Evolutionary conservation across 2,329 filamentous ascomycete species (phyloP).

Genomic region (Daldinia sp.): DNA sequence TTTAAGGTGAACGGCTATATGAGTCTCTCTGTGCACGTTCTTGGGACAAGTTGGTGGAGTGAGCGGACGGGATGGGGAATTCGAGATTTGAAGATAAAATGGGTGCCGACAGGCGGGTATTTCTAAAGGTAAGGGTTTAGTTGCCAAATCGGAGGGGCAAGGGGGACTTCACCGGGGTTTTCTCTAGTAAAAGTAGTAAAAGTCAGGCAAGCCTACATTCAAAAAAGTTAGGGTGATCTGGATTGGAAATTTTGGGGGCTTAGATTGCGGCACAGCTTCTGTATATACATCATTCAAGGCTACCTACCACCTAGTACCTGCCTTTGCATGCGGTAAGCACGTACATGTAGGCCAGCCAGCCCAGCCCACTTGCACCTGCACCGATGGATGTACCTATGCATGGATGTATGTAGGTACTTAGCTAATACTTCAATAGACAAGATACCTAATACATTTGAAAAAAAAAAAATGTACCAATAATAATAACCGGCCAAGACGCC

Average conservation of each 20-base stretch:
- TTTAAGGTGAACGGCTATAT: constrained; percentile 15
- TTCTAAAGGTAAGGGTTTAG: constrained; percentile 16
- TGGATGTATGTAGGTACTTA: not conserved
- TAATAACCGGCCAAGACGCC: not conserved
- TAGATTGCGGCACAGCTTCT: constrained; percentile 41
- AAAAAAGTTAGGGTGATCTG: constrained; percentile 27
- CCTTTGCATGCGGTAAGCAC: constrained; percentile 18
- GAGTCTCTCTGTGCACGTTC: constrained; percentile 4
- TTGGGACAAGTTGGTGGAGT: not conserved
- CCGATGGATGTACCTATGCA: not conserved
- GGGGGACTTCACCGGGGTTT: constrained; percentile 14
- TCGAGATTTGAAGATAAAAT: constrained; percentile 1
- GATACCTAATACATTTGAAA: not conserved
- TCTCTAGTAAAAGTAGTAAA: not conserved
- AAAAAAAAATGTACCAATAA: constrained; percentile 1
- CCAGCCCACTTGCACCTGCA: not conserved
- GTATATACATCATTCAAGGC: constrained; percentile 36
- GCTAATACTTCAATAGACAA: not conserved
- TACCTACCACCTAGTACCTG: constrained; percentile 17
- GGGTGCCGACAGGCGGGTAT: constrained; percentile 16
- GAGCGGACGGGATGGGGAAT: constrained; percentile 2
- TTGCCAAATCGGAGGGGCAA: constrained; percentile 9
- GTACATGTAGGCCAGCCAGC: constrained; percentile 11
- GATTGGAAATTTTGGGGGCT: constrained; percentile 38
- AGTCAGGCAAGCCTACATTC: constrained; percentile 1